A percentile compares a stretch with the other conserved stretches of the same genome.
These are phyloP conservation scores for Spergularia azorica DNA, from an alignment of 179 eudicot species.

Conservation along the genomic window DNA sequence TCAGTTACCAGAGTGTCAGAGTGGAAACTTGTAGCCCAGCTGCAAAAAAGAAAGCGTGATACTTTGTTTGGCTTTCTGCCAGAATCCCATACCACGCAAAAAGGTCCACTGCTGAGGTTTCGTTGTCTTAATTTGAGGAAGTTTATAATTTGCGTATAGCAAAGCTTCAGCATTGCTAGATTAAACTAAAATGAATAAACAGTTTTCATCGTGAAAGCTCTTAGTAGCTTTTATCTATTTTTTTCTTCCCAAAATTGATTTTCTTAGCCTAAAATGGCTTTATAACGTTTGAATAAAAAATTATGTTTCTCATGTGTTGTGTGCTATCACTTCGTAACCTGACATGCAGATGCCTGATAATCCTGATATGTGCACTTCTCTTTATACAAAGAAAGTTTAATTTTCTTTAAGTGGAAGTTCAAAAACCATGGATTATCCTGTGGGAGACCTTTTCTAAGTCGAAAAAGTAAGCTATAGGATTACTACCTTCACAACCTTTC, in stretches of 20 bases:
- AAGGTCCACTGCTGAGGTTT: too few species aligned
- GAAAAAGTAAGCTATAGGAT: too few species aligned
- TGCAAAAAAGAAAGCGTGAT: neutral
- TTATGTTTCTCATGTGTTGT: neutral
- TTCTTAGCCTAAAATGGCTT: neutral
- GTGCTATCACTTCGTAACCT: neutral
- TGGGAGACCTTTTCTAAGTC: too few species aligned
- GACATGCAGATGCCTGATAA: neutral
- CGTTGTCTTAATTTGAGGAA: too few species aligned
- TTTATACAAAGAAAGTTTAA: neutral
- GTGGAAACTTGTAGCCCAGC: neutral
- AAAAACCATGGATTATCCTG: neutral
- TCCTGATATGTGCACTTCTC: neutral
- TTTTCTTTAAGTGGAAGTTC: neutral
- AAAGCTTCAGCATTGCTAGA: slow-evolving; percentile 1
- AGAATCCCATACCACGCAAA: too few species aligned
- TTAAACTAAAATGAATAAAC: neutral
- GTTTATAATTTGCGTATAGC: neutral
- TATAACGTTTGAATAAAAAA: neutral
- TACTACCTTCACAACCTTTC: too few species aligned
- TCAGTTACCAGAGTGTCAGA: neutral
- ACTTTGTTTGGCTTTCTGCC: neutral
- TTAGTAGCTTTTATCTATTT: neutral
- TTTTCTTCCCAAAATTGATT: neutral
- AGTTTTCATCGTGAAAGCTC: neutral